phyloP scores from a whole-genome alignment of 2,329 filamentous ascomycete genomes.

The Hypoxylon sp. region DNA sequence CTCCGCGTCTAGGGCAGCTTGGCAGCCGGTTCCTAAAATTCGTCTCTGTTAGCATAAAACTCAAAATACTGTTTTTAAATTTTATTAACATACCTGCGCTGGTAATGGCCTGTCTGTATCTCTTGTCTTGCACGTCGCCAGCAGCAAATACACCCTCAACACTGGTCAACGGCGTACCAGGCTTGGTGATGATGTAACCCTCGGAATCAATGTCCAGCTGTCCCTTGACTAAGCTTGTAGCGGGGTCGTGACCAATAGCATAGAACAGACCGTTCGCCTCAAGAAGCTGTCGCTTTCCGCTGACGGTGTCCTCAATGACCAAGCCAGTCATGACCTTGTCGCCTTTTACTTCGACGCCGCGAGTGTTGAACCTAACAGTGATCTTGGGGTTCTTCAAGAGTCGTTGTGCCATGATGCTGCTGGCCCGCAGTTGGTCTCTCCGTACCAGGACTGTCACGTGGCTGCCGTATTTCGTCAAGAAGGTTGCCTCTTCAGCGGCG shows the following conservation, averaged over 20 bases:
- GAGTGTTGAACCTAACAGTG: slow-evolving; percentile 88
- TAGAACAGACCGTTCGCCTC: slow-evolving; percentile 96
- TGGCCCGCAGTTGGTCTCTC: slow-evolving; percentile 87
- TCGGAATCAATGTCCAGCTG: slow-evolving; percentile 91
- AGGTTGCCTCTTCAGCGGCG: slow-evolving; percentile 96
- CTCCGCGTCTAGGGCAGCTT: slow-evolving; percentile 95
- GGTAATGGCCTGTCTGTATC: slow-evolving; percentile 97
- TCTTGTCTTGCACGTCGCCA: slow-evolving; percentile 98
- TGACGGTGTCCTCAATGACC: slow-evolving; percentile 83
- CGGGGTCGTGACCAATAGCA: slow-evolving; percentile 96
- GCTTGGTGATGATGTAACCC: slow-evolving; percentile 90
- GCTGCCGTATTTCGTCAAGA: slow-evolving; percentile 96
- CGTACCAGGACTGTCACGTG: slow-evolving; percentile 96
- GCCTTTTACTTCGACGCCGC: slow-evolving; percentile 86
- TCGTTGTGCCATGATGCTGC: slow-evolving; percentile 91
- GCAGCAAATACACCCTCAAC: slow-evolving; percentile 95
- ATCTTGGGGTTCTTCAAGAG: slow-evolving; percentile 89
- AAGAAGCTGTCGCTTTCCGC: slow-evolving; percentile 84
- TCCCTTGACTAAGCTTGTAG: slow-evolving; percentile 89
- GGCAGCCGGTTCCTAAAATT: slow-evolving; percentile 84
- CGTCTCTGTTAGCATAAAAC: slow-evolving; percentile 33
- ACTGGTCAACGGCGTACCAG: slow-evolving; percentile 90
- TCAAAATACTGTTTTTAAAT: not conserved
- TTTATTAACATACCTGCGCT: slow-evolving; percentile 82
- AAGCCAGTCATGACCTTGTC: slow-evolving; percentile 92